Evolutionary conservation across 371 early-diverging fungal species (phyloP), one percentile per base, ranked within the genome.

Genomic region (Zancudomyces culisetae): DNA sequence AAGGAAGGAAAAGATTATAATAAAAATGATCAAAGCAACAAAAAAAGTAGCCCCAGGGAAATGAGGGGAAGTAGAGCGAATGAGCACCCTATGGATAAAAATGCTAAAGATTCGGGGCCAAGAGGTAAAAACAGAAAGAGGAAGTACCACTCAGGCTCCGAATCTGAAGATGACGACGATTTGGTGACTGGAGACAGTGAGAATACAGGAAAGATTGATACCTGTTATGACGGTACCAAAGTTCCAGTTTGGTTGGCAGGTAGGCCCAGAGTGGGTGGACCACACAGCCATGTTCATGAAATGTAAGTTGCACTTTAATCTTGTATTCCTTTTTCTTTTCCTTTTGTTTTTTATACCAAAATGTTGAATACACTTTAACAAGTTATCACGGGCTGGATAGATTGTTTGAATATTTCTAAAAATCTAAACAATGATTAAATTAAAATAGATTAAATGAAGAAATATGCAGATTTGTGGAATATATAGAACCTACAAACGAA

Each of bases 401-500:
- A 35, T 6, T 35, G 6, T 35, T 35, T 35, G 35, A 35, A 35
- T 35, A 35, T 35, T 10, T 6, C 6, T 6, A 10, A 15, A 35
- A 10, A 35, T 10, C 6, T 35, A 35, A 35, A 35, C 15, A 35
- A 35, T 10, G 6, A 35, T 10, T 10, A 35, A 6, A 15, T 35
- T 6, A 15, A 10, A 15, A 35, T 35, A 66, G 66, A 49, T 55
- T 86, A 45, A 72, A 80, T 47, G 67, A 81, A 47, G 90, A 89
- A 55, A 72, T 86, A 23, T 53, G 62, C n/a, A 80, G 77, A 45
- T 85, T 83, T 55, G 71, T 82, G 3, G 60, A 72, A 2, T 94
- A 80, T 58, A 65, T 94, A 15, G 64, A 71, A 30, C 95, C 96
- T 0, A 85, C 85, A 0, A 55, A 60, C 13, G 80, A 77, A 19